Evolutionary conservation across 148 eudicot species (phyloP).

Genomic region (Spergularia marina): DNA sequence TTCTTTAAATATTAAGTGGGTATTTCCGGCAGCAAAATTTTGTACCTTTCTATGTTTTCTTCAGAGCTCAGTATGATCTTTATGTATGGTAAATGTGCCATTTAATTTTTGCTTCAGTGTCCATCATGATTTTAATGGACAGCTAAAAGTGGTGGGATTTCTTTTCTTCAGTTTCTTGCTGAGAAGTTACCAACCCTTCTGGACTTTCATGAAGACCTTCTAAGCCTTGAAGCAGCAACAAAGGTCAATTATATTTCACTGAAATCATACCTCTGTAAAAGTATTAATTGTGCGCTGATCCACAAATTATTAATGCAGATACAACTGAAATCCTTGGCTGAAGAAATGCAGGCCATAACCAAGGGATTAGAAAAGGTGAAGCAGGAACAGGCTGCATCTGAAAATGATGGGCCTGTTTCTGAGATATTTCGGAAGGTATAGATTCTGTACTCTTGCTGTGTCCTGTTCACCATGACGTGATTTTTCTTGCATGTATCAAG

Average conservation of each 20-base stretch:
- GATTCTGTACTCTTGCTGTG: background rate
- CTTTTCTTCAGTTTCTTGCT: slow-evolving; percentile 53
- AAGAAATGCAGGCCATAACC: slow-evolving; percentile 95
- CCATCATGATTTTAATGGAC: background rate
- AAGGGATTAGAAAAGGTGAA: slow-evolving; percentile 89
- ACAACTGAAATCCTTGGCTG: slow-evolving; percentile 92
- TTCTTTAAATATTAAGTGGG: background rate
- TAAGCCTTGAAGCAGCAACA: slow-evolving; percentile 78
- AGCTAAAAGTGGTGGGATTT: background rate
- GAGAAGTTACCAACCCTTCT: slow-evolving; percentile 64
- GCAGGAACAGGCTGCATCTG: slow-evolving; percentile 80
- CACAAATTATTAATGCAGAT: slow-evolving; percentile 51
- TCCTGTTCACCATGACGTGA: background rate
- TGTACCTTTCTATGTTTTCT: background rate
- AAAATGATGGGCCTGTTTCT: slow-evolving; percentile 89
- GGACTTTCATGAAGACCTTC: slow-evolving; percentile 72
- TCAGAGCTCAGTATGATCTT: background rate
- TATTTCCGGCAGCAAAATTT: background rate
- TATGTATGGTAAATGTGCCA: background rate
- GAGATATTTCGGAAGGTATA: slow-evolving; percentile 71
- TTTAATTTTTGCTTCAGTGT: background rate
- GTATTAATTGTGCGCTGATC: slow-evolving; percentile 16
- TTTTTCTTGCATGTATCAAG: background rate
- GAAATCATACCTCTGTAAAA: background rate
- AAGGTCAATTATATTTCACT: slow-evolving; percentile 47